Conservation (phyloP, 169 alveolate genomes). For the Plasmodium malariae region DNA sequence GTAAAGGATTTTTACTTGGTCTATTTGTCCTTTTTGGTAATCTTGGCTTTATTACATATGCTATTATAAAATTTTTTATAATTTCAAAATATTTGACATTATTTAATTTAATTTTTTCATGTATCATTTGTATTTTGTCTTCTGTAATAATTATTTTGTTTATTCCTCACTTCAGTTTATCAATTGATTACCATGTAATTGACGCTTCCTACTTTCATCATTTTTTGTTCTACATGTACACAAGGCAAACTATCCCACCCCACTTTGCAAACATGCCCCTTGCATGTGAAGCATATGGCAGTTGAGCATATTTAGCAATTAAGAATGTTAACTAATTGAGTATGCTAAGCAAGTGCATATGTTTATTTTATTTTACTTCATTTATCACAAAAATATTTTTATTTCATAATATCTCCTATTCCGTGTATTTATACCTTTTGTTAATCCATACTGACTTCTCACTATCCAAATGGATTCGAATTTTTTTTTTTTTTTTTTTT, state of each 20-base stretch:
- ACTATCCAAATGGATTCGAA: too few species aligned
- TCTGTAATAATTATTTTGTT: slow-evolving; percentile 22
- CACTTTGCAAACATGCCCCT: neutral
- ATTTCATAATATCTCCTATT: too few species aligned
- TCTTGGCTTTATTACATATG: slow-evolving; percentile 13
- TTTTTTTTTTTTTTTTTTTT: too few species aligned
- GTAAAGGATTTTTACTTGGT: slow-evolving; percentile 29
- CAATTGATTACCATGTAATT: neutral
- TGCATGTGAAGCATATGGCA: neutral
- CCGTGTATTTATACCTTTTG: too few species aligned
- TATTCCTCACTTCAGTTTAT: slow-evolving; percentile 21
- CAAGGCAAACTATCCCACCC: neutral
- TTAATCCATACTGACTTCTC: too few species aligned
- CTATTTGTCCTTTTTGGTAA: slow-evolving; percentile 17
- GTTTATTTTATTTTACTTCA: too few species aligned
- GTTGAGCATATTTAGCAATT: neutral
- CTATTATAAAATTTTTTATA: neutral
- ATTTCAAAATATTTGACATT: neutral
- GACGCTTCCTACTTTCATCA: slow-evolving; percentile 21
- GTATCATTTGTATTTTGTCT: slow-evolving; percentile 32
- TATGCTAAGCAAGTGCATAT: too few species aligned
- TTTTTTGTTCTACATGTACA: slow-evolving; percentile 5
- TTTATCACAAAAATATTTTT: too few species aligned
- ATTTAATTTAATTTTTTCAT: slow-evolving; percentile 22
- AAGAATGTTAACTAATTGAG: too few species aligned